Conservation (phyloP, 306 rosid genomes). For the Castanea sativa region DNA sequence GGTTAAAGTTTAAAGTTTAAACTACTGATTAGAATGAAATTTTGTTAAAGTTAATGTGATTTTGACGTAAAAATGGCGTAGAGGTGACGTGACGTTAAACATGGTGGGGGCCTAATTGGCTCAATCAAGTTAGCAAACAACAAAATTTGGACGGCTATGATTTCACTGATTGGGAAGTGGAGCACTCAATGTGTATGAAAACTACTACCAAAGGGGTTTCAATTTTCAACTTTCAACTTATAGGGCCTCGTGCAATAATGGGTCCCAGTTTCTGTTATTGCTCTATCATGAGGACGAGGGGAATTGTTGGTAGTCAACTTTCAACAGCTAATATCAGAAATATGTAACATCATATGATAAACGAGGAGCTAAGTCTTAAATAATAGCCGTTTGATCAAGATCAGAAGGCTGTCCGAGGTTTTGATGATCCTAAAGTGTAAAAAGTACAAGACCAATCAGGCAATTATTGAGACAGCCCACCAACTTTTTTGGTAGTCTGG, state of each 20-base stretch:
- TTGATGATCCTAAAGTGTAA: no score
- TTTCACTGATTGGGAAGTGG: neutral
- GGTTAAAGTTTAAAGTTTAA: no score
- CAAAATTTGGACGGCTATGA: neutral
- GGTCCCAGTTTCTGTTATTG: constrained; percentile 21
- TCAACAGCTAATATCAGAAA: neutral
- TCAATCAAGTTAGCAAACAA: no score
- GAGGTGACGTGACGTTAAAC: constrained; percentile 16
- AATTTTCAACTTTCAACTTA: neutral
- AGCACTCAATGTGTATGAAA: neutral
- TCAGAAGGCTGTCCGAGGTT: no score
- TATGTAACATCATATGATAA: no score
- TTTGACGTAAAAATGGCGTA: constrained; percentile 41
- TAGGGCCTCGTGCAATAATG: neutral
- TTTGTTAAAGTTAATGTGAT: neutral
- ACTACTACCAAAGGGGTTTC: neutral
- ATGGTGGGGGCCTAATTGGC: neutral
- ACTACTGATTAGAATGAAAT: neutral
- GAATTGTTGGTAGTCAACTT: constrained; percentile 26
- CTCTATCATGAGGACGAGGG: neutral
- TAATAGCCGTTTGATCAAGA: constrained; percentile 5
- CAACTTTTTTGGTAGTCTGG: neutral
- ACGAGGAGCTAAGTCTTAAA: neutral
- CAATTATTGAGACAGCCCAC: constrained; percentile 2
- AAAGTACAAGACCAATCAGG: no score